phyloP scores from a whole-genome alignment of 768 basidiomycete genomes.

The Rhizopogon sp. region DNA sequence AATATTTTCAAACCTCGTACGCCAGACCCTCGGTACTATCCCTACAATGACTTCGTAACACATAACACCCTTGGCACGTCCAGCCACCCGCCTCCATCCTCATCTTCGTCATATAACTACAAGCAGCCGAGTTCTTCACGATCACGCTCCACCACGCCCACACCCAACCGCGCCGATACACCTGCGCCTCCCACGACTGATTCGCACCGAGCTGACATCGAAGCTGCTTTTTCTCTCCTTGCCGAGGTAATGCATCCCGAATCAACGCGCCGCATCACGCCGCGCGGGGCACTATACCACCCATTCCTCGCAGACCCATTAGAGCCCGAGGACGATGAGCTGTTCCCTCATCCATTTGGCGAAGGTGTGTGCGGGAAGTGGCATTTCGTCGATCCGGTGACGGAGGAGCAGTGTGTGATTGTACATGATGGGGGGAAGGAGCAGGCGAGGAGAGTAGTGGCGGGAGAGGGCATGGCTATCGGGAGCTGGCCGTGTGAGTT shows the following conservation, averaged over 20 bases:
- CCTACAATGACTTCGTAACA: conserved; percentile 35
- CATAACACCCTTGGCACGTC: conserved; percentile 11
- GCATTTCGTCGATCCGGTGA: conserved; percentile 59
- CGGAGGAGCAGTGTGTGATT: conserved; percentile 48
- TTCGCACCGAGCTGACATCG: conserved; percentile 50
- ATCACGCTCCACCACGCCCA: conserved; percentile 18
- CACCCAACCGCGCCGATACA: conserved; percentile 13
- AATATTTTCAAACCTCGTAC: conserved; percentile 47
- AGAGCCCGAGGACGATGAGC: conserved; percentile 53
- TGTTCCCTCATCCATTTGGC: conserved; percentile 64
- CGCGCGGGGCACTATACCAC: conserved; percentile 71
- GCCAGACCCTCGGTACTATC: conserved; percentile 50
- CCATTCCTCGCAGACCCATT: conserved; percentile 59
- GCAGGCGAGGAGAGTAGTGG: conserved; percentile 27
- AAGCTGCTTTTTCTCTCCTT: conserved; percentile 69
- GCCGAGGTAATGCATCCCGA: conserved; percentile 72
- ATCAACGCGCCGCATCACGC: conserved; percentile 71
- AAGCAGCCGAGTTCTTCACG: conserved; percentile 11
- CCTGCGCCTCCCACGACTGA: conserved; percentile 23
- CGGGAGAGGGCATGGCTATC: conserved; percentile 50
- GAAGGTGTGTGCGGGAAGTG: conserved; percentile 59
- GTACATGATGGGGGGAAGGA: conserved; percentile 33
- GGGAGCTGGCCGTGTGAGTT: conserved; percentile 60
- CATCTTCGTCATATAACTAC: conserved; percentile 26
- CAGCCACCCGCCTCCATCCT: conserved; percentile 24